Evolutionary conservation across 768 basidiomycete species (phyloP), one percentile per base, ranked within the genome.

Genomic region (Agrocybe praecox): DNA sequence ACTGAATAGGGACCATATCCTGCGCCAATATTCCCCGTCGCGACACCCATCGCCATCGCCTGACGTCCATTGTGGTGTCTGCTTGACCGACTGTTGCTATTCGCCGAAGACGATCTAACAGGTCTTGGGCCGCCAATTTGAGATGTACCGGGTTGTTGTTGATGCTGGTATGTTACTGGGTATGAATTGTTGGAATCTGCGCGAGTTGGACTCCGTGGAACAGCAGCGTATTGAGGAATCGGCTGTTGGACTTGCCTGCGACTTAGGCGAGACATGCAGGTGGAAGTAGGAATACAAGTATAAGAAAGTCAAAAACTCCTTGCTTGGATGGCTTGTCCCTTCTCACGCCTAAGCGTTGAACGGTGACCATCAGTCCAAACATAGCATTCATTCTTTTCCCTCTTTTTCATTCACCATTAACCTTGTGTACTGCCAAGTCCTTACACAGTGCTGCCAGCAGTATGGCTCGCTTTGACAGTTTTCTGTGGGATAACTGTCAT

Each of bases 1-100:
- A 93, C 92, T n/a, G 90, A 87, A 74, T 94, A 94, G 22, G 92
- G 92, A 11, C 92, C 92, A 77, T 93, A 94, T 17, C 84, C 86
- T 22, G 83, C 82, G 4, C 92, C 92, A 65, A 94, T 90, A 32
- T 77, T 76, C 8, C 92, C 92, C 26, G 80, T 88, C 0, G 90
- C 90, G n/a, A 94, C 90, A 46, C 90, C 88, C 60, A 85, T 87
- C 10, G 88, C 83, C 46, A 90, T 86, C 19, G 84, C 84, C 49
- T 76, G 78, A 59, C 83, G 77, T 61, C 78, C 65, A 46, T 63
- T 47, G 36, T 65, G 60, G 80, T 44, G 71, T 55, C 58, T 70
- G 66, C 57, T 59, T 61, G 61, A 55, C 56, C 59, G 57, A 52
- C 58, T 60, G 52, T 53, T 62, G 56, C 65, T 68, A 46, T 49